Conservation (phyloP, 2,329 filamentous ascomycete genomes). For the Exophiala spinifera region DNA sequence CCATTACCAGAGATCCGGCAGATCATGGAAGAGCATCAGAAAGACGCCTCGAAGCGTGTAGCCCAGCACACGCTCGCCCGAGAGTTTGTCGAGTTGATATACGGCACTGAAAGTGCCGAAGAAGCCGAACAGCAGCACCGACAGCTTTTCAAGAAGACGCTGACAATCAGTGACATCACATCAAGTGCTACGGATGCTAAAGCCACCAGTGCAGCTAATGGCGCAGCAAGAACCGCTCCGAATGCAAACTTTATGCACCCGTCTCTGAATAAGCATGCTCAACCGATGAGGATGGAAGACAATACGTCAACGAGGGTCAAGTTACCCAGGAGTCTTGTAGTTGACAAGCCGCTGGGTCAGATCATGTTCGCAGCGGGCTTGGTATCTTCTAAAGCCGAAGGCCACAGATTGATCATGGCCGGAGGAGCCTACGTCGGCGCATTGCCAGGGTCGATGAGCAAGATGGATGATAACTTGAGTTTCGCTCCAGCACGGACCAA, state of each 20-base stretch:
- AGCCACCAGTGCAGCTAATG: background rate
- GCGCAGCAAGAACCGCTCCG: background rate
- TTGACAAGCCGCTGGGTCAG: slow-evolving; percentile 47
- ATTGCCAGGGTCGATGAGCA: slow-evolving; percentile 35
- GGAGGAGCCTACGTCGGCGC: slow-evolving; percentile 52
- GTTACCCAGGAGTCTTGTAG: slow-evolving; percentile 50
- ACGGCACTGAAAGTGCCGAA: slow-evolving; percentile 64
- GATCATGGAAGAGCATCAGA: slow-evolving; percentile 65
- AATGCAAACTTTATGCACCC: slow-evolving; percentile 20
- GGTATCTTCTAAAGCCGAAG: slow-evolving; percentile 51
- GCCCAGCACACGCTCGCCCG: slow-evolving; percentile 81
- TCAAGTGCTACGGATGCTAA: slow-evolving; percentile 8
- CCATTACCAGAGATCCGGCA: slow-evolving; percentile 65
- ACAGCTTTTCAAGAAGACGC: slow-evolving; percentile 40
- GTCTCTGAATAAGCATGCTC: slow-evolving; percentile 38
- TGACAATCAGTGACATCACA: slow-evolving; percentile 28
- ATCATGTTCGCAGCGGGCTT: slow-evolving; percentile 53
- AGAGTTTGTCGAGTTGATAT: slow-evolving; percentile 77
- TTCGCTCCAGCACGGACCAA: slow-evolving; percentile 45
- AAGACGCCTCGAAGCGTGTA: slow-evolving; percentile 66
- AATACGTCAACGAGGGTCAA: slow-evolving; percentile 39
- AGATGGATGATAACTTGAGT: slow-evolving; percentile 44
- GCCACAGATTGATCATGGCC: slow-evolving; percentile 48
- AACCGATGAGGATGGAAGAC: slow-evolving; percentile 40
- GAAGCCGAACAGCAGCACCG: slow-evolving; percentile 59